Percentiles rank a stretch among this genome's conserved stretches.
These are phyloP conservation scores for Yarrowia sp. DNA, from an alignment of 805 yeast species.

Conservation along the genomic window DNA sequence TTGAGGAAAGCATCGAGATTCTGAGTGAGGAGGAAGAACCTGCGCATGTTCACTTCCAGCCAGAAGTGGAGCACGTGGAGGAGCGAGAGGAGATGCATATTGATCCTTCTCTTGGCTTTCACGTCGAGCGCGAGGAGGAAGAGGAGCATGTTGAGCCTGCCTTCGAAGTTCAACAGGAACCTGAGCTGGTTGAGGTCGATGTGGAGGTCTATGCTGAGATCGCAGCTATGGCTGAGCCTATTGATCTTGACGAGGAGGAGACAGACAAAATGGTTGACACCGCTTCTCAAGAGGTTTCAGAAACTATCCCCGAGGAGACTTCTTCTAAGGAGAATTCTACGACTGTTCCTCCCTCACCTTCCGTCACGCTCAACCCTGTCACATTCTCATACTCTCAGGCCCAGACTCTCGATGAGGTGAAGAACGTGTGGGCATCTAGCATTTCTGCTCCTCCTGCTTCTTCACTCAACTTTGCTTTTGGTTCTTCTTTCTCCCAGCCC, in stretches of 20 bases:
- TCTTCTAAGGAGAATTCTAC: neutral
- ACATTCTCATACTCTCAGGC: slow-evolving; percentile 13
- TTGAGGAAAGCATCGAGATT: neutral
- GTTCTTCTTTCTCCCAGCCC: neutral
- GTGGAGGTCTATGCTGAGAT: neutral
- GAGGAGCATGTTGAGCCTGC: neutral
- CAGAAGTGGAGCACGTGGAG: neutral
- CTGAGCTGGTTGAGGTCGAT: neutral
- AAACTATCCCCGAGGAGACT: neutral
- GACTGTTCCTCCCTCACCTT: neutral
- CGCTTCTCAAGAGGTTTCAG: neutral
- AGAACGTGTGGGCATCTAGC: neutral
- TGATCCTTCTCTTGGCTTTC: neutral
- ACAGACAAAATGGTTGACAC: neutral
- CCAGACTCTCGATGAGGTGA: slow-evolving; percentile 3
- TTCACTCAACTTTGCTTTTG: slow-evolving; percentile 7
- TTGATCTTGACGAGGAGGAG: neutral
- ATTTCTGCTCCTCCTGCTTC: neutral
- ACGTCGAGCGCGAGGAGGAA: neutral
- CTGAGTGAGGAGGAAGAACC: neutral
- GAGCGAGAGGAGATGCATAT: neutral
- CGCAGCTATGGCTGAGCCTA: neutral
- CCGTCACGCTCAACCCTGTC: neutral
- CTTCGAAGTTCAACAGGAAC: neutral
- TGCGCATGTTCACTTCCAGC: neutral